Base-by-base conservation (phyloP, 2,329 filamentous ascomycete genomes). In the Diaporthe nobilis region DNA sequence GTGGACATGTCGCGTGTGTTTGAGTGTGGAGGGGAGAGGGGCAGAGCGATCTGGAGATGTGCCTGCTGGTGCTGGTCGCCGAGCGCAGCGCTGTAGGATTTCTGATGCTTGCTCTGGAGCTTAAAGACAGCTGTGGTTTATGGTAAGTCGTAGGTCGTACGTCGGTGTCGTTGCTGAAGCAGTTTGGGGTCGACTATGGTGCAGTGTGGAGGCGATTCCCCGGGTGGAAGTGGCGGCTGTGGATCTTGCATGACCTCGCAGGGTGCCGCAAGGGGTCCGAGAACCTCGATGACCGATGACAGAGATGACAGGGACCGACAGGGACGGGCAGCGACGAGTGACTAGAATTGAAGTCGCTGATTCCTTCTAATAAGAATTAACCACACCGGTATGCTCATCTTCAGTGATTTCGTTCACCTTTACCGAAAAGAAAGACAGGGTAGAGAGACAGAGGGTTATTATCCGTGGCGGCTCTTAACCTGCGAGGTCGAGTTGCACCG, bases 1-100 rank as follows among this genome's bases (percentile, higher is more conserved):
- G 83, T 79, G 65, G 86, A 84, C 55, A 71, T 61, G 61, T 75
- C 39, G 68, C 39, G 67, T 77, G 61, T 31, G 61, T 31, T 6
- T 39, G 25, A 20, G 39, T 15, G n/a, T 10, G 20, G 42, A n/a
- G n/a, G 37, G 20, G n/a, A n/a, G 28, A 31, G 37, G 7, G 25
- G 55, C 34, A 51, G 39, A n/a, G 53, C 61, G 20, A 44, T 44
- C 20, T 42, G 55, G 13, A 71, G 17, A 37, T 44, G 39, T 44
- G 20, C 15, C 39, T 25, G 42, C 55, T 37, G 20, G 39, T 60
- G 42, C 55, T 37, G 13, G 39, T 60, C 25, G 9, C 37, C 7
- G 17, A 17, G 20, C 17, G 53, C 22, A 17, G 28, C 37, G 28
- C 28, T n/a, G 39, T 49, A 20, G 37, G 37, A 49, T 1, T 44